Conservation (phyloP, 805 yeast species). For the Ogataea pignaliae region DNA sequence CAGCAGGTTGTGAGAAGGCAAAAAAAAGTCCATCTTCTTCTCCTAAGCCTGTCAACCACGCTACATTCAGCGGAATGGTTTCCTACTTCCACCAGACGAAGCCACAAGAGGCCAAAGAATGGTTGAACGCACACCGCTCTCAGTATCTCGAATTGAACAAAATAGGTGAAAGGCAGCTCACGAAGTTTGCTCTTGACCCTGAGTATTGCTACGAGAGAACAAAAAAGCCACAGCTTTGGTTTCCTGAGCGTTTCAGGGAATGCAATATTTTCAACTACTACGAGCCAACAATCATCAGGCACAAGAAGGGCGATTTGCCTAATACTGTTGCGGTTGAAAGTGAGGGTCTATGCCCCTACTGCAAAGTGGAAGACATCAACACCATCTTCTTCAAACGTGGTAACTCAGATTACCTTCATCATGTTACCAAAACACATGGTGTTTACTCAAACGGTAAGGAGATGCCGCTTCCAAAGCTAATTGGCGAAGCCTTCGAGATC, state of each 20-base stretch:
- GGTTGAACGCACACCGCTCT: background rate
- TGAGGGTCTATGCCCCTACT: conserved; percentile 21
- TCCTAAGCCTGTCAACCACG: background rate
- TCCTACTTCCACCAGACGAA: background rate
- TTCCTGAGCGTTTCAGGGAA: background rate
- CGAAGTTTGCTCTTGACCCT: background rate
- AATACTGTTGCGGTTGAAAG: conserved; percentile 5
- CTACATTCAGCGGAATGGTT: background rate
- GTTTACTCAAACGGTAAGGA: conserved; percentile 20
- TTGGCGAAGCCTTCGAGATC: conserved; percentile 17
- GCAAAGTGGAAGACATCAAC: conserved; percentile 11
- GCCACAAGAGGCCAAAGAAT: background rate
- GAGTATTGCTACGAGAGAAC: background rate
- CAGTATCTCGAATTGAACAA: background rate
- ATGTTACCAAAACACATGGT: conserved; percentile 24
- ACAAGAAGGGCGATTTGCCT: conserved; percentile 8
- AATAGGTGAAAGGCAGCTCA: background rate
- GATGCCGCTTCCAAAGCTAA: conserved; percentile 15
- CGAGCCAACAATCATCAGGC: conserved; percentile 21
- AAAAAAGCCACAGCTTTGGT: background rate
- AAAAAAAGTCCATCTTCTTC: no score
- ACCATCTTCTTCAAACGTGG: conserved; percentile 18
- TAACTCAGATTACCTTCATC: conserved; percentile 23
- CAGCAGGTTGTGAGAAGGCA: no score
- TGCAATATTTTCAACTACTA: conserved; percentile 8